Evolutionary conservation across 805 yeast species (phyloP), one percentile per base, ranked within the genome.

Genomic region (Pichia insulana): DNA sequence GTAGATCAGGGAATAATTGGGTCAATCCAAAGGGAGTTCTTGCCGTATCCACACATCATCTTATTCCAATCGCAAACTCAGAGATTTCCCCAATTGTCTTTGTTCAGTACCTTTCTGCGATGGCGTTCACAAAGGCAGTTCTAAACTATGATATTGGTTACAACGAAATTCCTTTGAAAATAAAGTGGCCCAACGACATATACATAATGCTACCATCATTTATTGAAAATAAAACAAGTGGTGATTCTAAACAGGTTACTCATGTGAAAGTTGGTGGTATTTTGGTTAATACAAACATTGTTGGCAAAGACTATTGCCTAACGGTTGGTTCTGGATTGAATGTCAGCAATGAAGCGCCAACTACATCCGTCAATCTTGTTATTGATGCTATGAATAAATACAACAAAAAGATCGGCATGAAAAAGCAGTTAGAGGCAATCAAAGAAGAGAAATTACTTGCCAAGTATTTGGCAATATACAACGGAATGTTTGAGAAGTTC

Each of bases 101-200:
- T 46, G 68, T 88, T 19, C 99, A 92, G 60, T 92, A 92, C 56
- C 60, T 92, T 12, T 76, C 85, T 7, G 78, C 92, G 42, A 62
- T 92, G 48, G 96, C 97, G 0, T 72, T 83, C 40, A 80, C 89
- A 9, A 86, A 83, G 56, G 85, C 95, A 22, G 71, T 90, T 15
- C 60, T 74, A 30, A 67, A 76, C 2, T 78, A 87, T 53, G 67
- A 62, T 7, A 50, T 45, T 2, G 56, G 56, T 0, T 86, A 80
- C 57, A 80, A 77, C 17, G 81, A 77, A 36, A 62, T 92, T 51
- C 97, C 96, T 0, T 69, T 90, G 13, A 71, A 77, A 39, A 71
- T 92, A 46, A 92, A 92, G 58, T 92, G 99, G 99, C 99, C 99
- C 2, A 92, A 92, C 58, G 99, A 92, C 60, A 65, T 92, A 12